phyloP scores from a whole-genome alignment of 768 basidiomycete genomes.

The button mushroom (Agaricus bisporus) region DNA sequence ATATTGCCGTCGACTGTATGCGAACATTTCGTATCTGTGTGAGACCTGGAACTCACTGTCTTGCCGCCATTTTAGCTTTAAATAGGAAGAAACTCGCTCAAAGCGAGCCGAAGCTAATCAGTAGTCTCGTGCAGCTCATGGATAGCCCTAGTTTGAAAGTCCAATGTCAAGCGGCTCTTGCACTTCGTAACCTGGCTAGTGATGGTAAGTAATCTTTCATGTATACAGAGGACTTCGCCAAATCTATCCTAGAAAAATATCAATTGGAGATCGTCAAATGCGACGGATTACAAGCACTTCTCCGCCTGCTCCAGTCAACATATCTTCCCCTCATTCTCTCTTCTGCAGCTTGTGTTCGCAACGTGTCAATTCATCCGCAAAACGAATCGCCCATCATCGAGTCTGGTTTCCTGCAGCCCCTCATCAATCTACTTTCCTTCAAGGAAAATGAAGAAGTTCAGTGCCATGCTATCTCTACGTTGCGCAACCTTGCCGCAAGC shows the following conservation, averaged over 20 bases:
- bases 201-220: conserved; percentile 57
- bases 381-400: conserved; percentile 99
- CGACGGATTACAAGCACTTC: conserved; percentile 85
- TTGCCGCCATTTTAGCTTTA: conserved; percentile 37
- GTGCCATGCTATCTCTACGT: conserved; percentile 96
- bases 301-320: conserved; percentile 92
- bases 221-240: neutral
- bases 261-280: conserved; percentile 97
- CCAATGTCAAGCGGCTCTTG: conserved; percentile 96
- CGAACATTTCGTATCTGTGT: neutral
- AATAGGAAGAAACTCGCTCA: conserved; percentile 94
- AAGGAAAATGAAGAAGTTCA: conserved; percentile 99
- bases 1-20: conserved; percentile 94
- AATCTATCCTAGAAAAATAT: conserved; percentile 73
- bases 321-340: conserved; percentile 98
- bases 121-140: conserved; percentile 92
- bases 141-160: conserved; percentile 97
- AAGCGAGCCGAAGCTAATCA: conserved; percentile 90
- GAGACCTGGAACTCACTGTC: neutral
- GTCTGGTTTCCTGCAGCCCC: conserved; percentile 91
- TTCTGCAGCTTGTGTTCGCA: conserved; percentile 96
- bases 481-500: conserved; percentile 93
- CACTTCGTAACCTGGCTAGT: conserved; percentile 92
- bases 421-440: conserved; percentile 94
- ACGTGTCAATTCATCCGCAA: conserved; percentile 96